A percentile compares a stretch with the other conserved stretches of the same genome.
phyloP scores from a whole-genome alignment of 768 basidiomycete species.

The Hericium alpestre region DNA sequence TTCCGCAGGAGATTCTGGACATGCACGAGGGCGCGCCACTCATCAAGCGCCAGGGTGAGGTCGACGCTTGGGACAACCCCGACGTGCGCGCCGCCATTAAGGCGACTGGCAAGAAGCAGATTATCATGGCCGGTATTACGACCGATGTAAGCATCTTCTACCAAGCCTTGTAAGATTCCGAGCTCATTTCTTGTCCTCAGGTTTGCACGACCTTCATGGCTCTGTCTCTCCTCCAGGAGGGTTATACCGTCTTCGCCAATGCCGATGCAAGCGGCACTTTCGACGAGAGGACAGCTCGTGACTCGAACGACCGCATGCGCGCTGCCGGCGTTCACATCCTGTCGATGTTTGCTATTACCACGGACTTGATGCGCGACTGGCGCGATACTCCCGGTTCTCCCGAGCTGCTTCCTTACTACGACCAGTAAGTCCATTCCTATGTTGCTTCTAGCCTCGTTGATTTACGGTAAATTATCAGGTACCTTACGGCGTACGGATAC shows the following conservation, averaged over 20 bases:
- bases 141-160: conserved; percentile 30
- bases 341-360: conserved; percentile 32
- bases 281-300: conserved; percentile 28
- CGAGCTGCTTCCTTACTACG: conserved; percentile 34
- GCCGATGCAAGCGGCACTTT: conserved; percentile 36
- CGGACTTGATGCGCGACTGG: conserved; percentile 44
- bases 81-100: conserved; percentile 37
- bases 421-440: conserved; percentile 23
- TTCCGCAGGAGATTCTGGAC: conserved; percentile 32
- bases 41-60: conserved; percentile 38
- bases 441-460: background rate
- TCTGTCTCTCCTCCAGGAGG: conserved; percentile 33
- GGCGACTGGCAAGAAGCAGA: conserved; percentile 38
- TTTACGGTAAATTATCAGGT: conserved; percentile 12
- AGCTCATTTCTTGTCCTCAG: conserved; percentile 14
- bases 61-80: conserved; percentile 41
- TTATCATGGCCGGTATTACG: conserved; percentile 39
- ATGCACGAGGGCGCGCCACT: conserved; percentile 35
- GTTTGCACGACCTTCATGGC: conserved; percentile 41
- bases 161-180: background rate
- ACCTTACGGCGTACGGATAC: conserved; percentile 23
- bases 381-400: conserved; percentile 33
- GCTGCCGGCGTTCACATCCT: conserved; percentile 35
- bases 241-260: conserved; percentile 38
- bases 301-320: conserved; percentile 39